phyloP scores from a whole-genome alignment of 805 yeast species.

The Kuraishia ogatae region DNA sequence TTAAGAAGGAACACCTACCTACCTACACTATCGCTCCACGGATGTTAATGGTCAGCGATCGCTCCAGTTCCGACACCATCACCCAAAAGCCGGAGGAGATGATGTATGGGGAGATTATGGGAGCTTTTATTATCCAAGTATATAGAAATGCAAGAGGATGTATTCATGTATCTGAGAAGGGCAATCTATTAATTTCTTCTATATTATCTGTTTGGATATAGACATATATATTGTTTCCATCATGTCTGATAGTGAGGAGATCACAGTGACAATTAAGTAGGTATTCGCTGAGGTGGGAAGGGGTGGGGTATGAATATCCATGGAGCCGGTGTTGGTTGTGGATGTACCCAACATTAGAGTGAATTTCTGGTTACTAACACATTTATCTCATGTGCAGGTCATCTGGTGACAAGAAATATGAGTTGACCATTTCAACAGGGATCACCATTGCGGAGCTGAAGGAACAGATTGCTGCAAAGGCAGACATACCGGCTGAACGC shows the following conservation, averaged over 20 bases:
- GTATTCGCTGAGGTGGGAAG: too few species aligned
- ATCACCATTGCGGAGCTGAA: conserved; percentile 65
- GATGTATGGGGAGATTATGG: neutral
- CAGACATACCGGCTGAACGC: conserved; percentile 64
- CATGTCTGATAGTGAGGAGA: conserved; percentile 14
- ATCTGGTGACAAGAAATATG: conserved; percentile 76
- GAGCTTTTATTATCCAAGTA: neutral
- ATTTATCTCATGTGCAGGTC: conserved; percentile 12
- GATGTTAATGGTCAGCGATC: neutral
- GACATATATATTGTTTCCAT: neutral
- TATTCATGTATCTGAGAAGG: neutral
- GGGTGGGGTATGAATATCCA: neutral
- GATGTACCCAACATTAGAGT: neutral
- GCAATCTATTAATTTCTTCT: too few species aligned
- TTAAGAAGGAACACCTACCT: neutral
- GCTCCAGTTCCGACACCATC: neutral
- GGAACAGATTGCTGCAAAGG: conserved; percentile 45
- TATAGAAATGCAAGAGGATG: neutral
- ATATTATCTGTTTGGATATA: too few species aligned
- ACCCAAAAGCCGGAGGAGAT: neutral
- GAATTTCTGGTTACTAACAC: conserved; percentile 1
- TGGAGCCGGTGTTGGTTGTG: neutral
- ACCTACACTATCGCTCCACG: neutral
- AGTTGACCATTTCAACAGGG: conserved; percentile 43
- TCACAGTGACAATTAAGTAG: conserved; percentile 21